phyloP scores from a whole-genome alignment of 2,329 filamentous ascomycete species.

The Nothophoma quercina region DNA sequence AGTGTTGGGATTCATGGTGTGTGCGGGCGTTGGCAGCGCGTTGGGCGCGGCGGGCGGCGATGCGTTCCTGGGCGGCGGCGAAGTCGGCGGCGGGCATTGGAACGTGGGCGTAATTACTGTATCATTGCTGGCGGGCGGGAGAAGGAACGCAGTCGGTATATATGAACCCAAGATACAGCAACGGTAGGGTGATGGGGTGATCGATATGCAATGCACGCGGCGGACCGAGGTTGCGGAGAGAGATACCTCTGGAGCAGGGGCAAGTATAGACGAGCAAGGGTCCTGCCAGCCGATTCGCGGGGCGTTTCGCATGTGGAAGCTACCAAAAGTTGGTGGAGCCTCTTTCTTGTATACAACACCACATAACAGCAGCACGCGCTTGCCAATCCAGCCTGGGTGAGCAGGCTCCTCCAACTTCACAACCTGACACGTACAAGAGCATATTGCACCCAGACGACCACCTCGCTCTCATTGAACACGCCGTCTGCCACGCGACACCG shows the following conservation, averaged over 20 bases:
- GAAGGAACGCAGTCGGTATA: neutral
- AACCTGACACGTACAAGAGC: no score
- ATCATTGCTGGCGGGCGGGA: neutral
- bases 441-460: no score
- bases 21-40: slow-evolving; percentile 73
- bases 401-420: slow-evolving; percentile 26
- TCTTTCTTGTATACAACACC: neutral
- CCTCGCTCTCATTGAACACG: neutral
- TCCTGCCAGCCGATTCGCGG: slow-evolving; percentile 1
- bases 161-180: slow-evolving; percentile 9
- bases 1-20: slow-evolving; percentile 48
- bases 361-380: neutral
- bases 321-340: neutral
- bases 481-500: slow-evolving; percentile 1
- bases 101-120: slow-evolving; percentile 2
- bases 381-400: slow-evolving; percentile 36
- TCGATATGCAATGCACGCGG: slow-evolving; percentile 14
- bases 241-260: slow-evolving; percentile 2
- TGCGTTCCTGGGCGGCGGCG: slow-evolving; percentile 85
- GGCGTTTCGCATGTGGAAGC: neutral
- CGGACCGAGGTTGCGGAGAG: slow-evolving; percentile 44
- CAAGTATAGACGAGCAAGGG: slow-evolving; percentile 18
- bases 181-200: slow-evolving; percentile 29
- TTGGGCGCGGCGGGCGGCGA: slow-evolving; percentile 79
- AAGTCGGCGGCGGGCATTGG: slow-evolving; percentile 69